Conservation (phyloP, 2,329 filamentous ascomycete species). For the Botrytis byssoidea region DNA sequence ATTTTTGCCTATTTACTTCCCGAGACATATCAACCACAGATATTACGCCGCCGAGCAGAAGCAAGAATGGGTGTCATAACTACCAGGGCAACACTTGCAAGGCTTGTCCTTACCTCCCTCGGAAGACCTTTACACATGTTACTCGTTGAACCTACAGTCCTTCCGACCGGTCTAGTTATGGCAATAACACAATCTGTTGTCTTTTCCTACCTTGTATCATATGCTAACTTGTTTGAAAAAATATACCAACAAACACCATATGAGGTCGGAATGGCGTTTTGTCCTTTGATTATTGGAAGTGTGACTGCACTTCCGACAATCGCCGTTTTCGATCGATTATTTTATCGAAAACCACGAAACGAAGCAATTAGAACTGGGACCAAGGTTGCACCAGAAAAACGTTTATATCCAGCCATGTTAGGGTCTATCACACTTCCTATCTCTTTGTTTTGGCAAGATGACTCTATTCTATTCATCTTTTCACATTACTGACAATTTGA, state of each 20-base stretch:
- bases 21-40: slow-evolving; percentile 23
- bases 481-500: neutral
- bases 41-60: slow-evolving; percentile 12
- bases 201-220: slow-evolving; percentile 22
- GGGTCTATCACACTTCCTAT: slow-evolving; percentile 34
- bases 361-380: neutral
- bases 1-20: slow-evolving; percentile 21
- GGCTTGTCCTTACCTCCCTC: slow-evolving; percentile 17
- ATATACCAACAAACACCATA: slow-evolving; percentile 21
- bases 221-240: slow-evolving; percentile 22
- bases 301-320: slow-evolving; percentile 14
- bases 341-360: slow-evolving; percentile 12
- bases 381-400: slow-evolving; percentile 50
- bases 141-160: slow-evolving; percentile 22
- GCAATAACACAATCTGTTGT: slow-evolving; percentile 24
- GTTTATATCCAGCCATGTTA: slow-evolving; percentile 59
- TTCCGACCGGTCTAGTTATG: slow-evolving; percentile 19
- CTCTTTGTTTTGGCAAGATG: slow-evolving; percentile 41
- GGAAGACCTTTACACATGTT: slow-evolving; percentile 26
- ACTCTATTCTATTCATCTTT: fast-evolving
- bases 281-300: slow-evolving; percentile 18
- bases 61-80: neutral
- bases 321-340: slow-evolving; percentile 6
- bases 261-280: slow-evolving; percentile 23
- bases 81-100: neutral